Conservation (phyloP, 306 rosid species). For the Acacia melanoxylon region DNA sequence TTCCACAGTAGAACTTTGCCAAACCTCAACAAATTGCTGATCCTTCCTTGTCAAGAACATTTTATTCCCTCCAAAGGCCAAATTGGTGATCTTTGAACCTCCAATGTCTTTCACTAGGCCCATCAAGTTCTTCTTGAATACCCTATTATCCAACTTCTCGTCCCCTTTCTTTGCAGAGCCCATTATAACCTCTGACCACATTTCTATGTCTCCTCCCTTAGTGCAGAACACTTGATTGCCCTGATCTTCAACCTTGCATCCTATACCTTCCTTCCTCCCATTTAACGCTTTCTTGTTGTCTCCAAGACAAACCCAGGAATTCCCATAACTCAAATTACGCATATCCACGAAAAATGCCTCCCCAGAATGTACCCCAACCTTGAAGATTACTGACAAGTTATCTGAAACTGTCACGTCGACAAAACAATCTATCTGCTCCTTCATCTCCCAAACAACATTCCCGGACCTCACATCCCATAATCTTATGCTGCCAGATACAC, state of each 20-base stretch:
- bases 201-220: conserved; percentile 69
- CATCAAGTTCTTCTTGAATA: conserved; percentile 76
- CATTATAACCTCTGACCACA: conserved; percentile 83
- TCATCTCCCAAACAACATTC: conserved; percentile 60
- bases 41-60: conserved; percentile 86
- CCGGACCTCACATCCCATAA: conserved; percentile 89
- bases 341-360: conserved; percentile 65
- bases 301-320: conserved; percentile 74
- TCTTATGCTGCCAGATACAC: conserved; percentile 65
- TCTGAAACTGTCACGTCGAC: conserved; percentile 80
- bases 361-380: conserved; percentile 84
- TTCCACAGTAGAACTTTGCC: conserved; percentile 77
- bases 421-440: conserved; percentile 79
- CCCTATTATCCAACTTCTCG: conserved; percentile 42
- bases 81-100: conserved; percentile 57
- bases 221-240: conserved; percentile 84
- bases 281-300: conserved; percentile 47
- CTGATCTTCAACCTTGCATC: conserved; percentile 77
- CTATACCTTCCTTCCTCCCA: conserved; percentile 84
- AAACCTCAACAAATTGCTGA: conserved; percentile 81
- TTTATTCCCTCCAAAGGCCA: conserved; percentile 86
- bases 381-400: conserved; percentile 56
- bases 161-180: conserved; percentile 32
- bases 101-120: conserved; percentile 81
- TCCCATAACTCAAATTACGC: conserved; percentile 56